These are phyloP conservation scores for Phaeoacremonium minimum DNA, from an alignment of 2,329 filamentous ascomycete genomes.

Conservation along the genomic window DNA sequence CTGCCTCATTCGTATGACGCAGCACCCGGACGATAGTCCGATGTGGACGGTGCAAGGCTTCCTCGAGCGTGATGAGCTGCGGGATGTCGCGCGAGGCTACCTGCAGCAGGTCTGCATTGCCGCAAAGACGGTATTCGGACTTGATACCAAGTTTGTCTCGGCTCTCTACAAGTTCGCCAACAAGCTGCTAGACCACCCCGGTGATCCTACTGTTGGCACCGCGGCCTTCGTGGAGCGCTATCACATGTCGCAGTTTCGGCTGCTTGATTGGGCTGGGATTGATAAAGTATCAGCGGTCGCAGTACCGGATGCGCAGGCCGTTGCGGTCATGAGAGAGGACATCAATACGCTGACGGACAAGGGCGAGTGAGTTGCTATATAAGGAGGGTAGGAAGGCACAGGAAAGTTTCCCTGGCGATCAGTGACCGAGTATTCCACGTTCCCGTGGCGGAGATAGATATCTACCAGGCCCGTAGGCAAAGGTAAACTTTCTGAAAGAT, in stretches of 20 bases:
- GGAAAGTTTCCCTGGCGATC: too few relatives aligned
- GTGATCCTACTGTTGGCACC: slow-evolving; percentile 7
- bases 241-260: slow-evolving; percentile 13
- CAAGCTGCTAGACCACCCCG: slow-evolving; percentile 5
- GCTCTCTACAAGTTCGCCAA: slow-evolving; percentile 13
- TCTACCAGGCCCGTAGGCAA: slow-evolving; percentile 9
- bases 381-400: not conserved
- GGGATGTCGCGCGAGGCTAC: slow-evolving; percentile 16
- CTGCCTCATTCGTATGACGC: slow-evolving; percentile 10
- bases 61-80: slow-evolving; percentile 11
- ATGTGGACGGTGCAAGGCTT: slow-evolving; percentile 8
- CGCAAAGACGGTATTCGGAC: slow-evolving; percentile 14
- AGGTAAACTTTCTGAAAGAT: too few relatives aligned
- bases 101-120: slow-evolving; percentile 11
- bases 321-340: slow-evolving; percentile 2
- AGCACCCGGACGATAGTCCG: slow-evolving; percentile 5
- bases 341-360: not conserved
- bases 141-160: slow-evolving; percentile 12
- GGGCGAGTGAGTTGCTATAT: not conserved
- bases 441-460: not conserved
- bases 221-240: slow-evolving; percentile 16
- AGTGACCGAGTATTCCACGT: too few relatives aligned
- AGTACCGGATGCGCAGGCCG: not conserved
- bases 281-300: slow-evolving; percentile 4
- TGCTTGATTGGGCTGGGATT: slow-evolving; percentile 19